These are phyloP conservation scores for Oryza australiensis DNA, from an alignment of 176 grass and related monocot species.

Conservation along the genomic window DNA sequence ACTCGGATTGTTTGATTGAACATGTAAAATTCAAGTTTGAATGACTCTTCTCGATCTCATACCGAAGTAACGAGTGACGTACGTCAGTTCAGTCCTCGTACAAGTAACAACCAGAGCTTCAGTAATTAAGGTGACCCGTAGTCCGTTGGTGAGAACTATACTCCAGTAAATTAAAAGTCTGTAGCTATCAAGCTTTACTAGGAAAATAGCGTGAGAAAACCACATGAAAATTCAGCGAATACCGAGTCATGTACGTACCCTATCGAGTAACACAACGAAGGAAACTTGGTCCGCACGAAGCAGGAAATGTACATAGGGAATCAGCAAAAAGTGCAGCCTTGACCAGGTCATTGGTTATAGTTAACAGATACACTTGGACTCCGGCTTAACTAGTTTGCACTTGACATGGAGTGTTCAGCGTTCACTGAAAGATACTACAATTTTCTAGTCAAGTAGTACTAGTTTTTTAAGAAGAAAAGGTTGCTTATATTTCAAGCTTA, in stretches of 20 bases:
- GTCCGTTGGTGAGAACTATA: too few species aligned
- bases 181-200: not conserved
- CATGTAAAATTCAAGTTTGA: not conserved
- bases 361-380: not conserved
- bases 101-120: not conserved
- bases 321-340: not conserved
- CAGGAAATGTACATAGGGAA: not conserved
- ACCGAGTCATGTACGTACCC: not conserved
- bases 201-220: not conserved
- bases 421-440: slow-evolving; percentile 1
- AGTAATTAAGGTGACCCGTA: too few species aligned
- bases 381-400: not conserved
- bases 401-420: slow-evolving; percentile 21
- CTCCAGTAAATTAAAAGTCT: not conserved
- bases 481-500: not conserved
- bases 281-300: slow-evolving; percentile 10
- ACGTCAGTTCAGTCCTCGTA: not conserved
- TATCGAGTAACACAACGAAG: not conserved
- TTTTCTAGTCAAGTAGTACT: not conserved
- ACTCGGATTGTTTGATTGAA: not conserved
- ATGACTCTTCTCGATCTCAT: not conserved
- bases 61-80: not conserved
- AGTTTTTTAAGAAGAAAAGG: not conserved
- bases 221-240: slow-evolving; percentile 3
- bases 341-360: not conserved